Base-by-base conservation (phyloP, 2,329 filamentous ascomycete genomes). In the Aspergillus melleus region DNA sequence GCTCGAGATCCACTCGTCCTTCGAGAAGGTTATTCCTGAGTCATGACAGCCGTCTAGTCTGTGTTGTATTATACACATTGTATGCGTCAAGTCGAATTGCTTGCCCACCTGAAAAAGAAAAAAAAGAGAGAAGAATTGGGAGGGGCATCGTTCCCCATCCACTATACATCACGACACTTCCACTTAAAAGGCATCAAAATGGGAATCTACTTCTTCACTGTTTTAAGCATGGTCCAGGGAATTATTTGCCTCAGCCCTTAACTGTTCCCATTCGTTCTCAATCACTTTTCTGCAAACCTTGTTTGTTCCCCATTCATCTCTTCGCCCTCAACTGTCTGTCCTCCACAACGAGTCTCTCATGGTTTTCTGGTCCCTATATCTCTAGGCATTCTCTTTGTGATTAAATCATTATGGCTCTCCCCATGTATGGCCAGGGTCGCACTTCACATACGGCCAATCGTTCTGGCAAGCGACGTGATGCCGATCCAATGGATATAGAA, bases 401-500 rank as follows among this genome's bases (percentile, higher is more conserved):
- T 36, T 24, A 16, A 54, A 9, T 46, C 44, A 51, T 49, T 22
- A 64, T 67, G 61, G 55, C 57, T 52, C 49, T 52, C 10, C 51
- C 57, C 55, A 55, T 54, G 44, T 57, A 51, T 51, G 14, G 39
- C 29, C 53, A 54, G 24, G 52, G 49, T 26, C 49, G 52, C 32
- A 49, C 52, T 30, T 24, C 51, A 16, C 5, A 16, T 16, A 16
- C n/a, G 22, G 36, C 20, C 16, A 52, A 58, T 44, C 32, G 42
- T 29, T 53, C 52, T 36, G 50, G 32, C 47, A 59, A 46, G 12
- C 55, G 30, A 44, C 26, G 55, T 19, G 44, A 50, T 42, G 58
- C 54, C 24, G 59, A 57, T 14, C 51, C 51, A 19, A 66, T 66
- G 66, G 63, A 67, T 49, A 60, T 61, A 49, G 62, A 64, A 49